A percentile compares a stretch with the other conserved stretches of the same genome.
These are phyloP conservation scores for Skeletonema costatum DNA, from an alignment of 108 stramenopile species.

Conservation along the genomic window DNA sequence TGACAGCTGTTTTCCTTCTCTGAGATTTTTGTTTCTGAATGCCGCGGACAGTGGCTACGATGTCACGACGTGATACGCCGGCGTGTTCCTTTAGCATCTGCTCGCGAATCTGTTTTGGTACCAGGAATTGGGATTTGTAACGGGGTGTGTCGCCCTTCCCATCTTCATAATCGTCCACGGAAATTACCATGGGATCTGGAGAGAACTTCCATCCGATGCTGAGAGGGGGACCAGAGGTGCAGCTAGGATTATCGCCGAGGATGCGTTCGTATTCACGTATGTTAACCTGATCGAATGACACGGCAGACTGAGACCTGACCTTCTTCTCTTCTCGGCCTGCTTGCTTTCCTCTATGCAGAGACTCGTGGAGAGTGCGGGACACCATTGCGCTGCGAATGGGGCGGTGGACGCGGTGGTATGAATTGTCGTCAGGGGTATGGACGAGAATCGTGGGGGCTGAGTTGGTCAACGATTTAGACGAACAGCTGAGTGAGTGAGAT, in stretches of 20 bases:
- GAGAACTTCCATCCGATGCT: conserved; percentile 46
- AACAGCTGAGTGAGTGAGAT: background rate
- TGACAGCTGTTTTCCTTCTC: conserved; percentile 68
- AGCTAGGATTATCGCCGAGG: conserved; percentile 81
- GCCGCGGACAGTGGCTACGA: conserved; percentile 61
- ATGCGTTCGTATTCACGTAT: conserved; percentile 80
- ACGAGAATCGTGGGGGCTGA: conserved; percentile 47
- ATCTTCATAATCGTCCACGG: conserved; percentile 58
- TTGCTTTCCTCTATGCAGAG: conserved; percentile 25
- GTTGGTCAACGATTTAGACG: background rate
- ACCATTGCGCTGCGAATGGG: conserved; percentile 41
- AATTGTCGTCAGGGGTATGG: background rate
- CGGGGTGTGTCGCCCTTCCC: conserved; percentile 33
- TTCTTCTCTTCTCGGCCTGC: background rate
- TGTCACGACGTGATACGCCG: conserved; percentile 56
- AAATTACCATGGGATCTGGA: conserved; percentile 31
- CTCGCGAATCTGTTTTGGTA: conserved; percentile 66
- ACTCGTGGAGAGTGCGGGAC: conserved; percentile 40
- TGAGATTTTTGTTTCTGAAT: conserved; percentile 65
- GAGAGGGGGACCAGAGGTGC: conserved; percentile 61
- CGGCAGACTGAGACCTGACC: background rate
- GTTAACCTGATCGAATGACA: conserved; percentile 54
- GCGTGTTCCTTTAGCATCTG: conserved; percentile 62
- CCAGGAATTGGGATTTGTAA: conserved; percentile 45
- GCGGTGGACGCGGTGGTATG: conserved; percentile 3